Evolutionary conservation across 805 yeast genomes (phyloP).

Genomic region (Wickerhamomyces queroliae): DNA sequence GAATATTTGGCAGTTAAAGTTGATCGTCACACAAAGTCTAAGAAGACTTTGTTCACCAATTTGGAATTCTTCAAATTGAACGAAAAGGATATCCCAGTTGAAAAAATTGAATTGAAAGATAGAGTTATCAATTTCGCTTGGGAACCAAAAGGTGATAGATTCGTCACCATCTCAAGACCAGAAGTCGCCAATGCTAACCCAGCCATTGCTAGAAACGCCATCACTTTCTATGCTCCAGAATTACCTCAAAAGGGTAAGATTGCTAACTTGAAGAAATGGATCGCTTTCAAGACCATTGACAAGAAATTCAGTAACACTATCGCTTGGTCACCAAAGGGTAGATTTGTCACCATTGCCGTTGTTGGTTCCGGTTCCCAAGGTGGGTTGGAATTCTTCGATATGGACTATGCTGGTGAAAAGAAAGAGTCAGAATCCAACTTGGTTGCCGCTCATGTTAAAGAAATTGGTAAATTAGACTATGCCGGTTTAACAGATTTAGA

Average conservation of each 20-base stretch:
- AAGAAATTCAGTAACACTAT: constrained; percentile 68
- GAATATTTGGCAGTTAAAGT: constrained; percentile 87
- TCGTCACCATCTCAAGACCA: constrained; percentile 66
- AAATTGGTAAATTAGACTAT: constrained; percentile 54
- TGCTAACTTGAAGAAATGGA: constrained; percentile 48
- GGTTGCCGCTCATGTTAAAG: constrained; percentile 25
- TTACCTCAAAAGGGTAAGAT: constrained; percentile 37
- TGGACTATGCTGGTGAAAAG: constrained; percentile 71
- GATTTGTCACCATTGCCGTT: constrained; percentile 60
- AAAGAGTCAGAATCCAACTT: constrained; percentile 37
- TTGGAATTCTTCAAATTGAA: constrained; percentile 84
- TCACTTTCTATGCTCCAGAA: constrained; percentile 83
- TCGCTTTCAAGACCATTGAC: constrained; percentile 46
- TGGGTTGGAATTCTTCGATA: constrained; percentile 80
- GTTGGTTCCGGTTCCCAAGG: constrained; percentile 44
- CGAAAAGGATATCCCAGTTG: constrained; percentile 92
- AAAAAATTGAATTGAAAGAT: constrained; percentile 88
- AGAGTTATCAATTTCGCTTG: constrained; percentile 84
- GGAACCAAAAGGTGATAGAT: constrained; percentile 93
- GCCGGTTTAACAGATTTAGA: constrained; percentile 75
- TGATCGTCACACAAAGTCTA: constrained; percentile 94
- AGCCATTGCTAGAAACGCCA: constrained; percentile 57
- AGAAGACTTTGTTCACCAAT: constrained; percentile 85
- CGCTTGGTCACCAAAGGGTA: constrained; percentile 89
- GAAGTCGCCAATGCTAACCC: constrained; percentile 48